Evolutionary conservation across 2,329 filamentous ascomycete species (phyloP), one percentile per base, ranked within the genome.

Genomic region (Colletotrichum orchidophilum): DNA sequence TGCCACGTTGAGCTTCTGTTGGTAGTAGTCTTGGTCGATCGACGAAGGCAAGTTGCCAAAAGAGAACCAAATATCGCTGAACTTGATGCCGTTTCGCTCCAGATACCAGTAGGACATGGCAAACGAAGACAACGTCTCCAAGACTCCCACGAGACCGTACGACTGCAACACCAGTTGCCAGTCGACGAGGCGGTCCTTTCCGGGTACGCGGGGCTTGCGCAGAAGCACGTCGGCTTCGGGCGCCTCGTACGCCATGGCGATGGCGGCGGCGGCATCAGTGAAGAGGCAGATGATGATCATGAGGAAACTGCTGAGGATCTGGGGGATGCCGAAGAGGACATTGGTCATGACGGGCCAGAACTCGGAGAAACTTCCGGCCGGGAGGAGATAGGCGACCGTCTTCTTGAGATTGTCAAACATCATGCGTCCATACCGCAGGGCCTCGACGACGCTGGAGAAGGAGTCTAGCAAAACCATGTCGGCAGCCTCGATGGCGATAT

Each of bases 391-490:
- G n/a, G 90, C 88, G 72, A 94, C 89, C 0, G 89, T 92, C 85
- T 95, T 95, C 79, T 93, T 93, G 61, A 95, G 81, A 75, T 95
- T 95, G 79, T 94, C 91, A 80, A 93, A 95, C n/a, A 94, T 91
- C 6, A 93, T 88, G 15, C 93, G 87, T 0, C 93, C 93, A 70
- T 92, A 94, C 73, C 90, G 85, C 2, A 95, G 89, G 1, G 93
- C 93, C 76, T 92, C 88, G 5, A 94, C 89, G 35, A 95, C 88
- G 1, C 91, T 92, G 0, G 89, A 87, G 76, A 95, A 95, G 0
- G 89, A 90, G 63, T 94, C 93, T 6, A 97, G 86, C 2, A 97
- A 86, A 29, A 97, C 92, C 85, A 97, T 96, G 65, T 93, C 92
- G 0, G 94, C 93, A 0, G 93, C 93, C 63, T 92, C 93, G 73